Evolutionary conservation across 257 asterid genomes (phyloP), one percentile per base, ranked within the genome.

Genomic region (Penstemon davidsonii): DNA sequence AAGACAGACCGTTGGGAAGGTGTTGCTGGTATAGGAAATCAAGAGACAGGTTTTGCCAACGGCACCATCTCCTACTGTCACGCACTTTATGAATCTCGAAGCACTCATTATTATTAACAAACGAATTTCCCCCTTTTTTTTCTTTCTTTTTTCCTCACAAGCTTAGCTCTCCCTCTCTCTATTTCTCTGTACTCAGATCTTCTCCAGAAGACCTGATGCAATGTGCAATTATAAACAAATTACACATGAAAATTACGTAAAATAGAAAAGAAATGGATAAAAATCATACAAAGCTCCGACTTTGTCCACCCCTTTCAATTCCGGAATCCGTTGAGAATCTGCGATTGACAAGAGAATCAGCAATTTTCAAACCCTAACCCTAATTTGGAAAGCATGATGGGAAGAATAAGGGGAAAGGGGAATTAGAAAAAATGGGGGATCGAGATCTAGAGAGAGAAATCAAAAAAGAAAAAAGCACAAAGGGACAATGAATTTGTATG

Each of bases 1-100:
- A 40, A 67, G 53, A 58, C 73, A 55, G 60, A 90, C 97, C 90
- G 97, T 90, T 71, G 97, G 97, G 70, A 90, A 90, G 69, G 97
- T 90, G 85, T 85, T 85, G 84, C 90, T 85, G 73, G 90, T 85
- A 71, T 85, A 85, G 70, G 90, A 85, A 70, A 85, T 85, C 86
- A 82, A 76, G 64, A 82, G 85, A 50, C 88, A 82, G 13, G 90
- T 85, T 76, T 85, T 85, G 59, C 90, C 90, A 11, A 85, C 90
- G 70, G 90, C 90, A 66, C 90, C 90, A 58, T 85, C 90, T 59
- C 90, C 90, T 3, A 85, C 90, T 51, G 90, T 85, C 18, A 85
- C 90, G 69, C 90, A 85, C 80, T 85, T 85, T 66, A 85, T 85
- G 88, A 85, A 85, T 71, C 84, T 82, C 57, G 90, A 80, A 37